Evolutionary conservation across 1,284 basidiomycete species (phyloP), one percentile per base, ranked within the genome.

Genomic region (Ustilago xerochloae): DNA sequence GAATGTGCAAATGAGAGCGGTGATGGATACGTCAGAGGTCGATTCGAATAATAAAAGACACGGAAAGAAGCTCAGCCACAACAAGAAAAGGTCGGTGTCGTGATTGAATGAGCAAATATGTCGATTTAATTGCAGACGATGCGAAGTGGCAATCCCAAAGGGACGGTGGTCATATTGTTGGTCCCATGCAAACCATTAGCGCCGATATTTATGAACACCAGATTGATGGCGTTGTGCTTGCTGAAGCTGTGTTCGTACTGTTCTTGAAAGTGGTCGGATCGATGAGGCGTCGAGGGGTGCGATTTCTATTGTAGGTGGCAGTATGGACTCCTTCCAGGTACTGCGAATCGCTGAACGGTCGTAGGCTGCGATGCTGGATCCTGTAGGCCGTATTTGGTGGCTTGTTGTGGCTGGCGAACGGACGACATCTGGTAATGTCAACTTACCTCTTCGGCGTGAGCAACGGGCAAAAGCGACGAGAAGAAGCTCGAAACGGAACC

Each of bases 361-460:
- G n/a, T n/a, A n/a, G n/a, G 38, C 38, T 18, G 38, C 38, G n/a
- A n/a, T 20, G 9, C 18, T n/a, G 18, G 12, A 41, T 7, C 18
- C 9, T 6, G 16, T 22, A 22, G 41, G 22, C 20, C 3, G 38
- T 22, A 22, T 26, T 26, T 18, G 33, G 26, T 41, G 35, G 6
- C 33, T 13, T 20, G 22, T 30, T 36, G 47, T 49, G 32, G 41
- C 52, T 33, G 32, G 43, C 18, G 22, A 12, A 50, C 43, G 53
- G 35, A 35, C 28, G 29, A 36, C 7, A 20, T 20, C 3, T 18
- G 15, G 18, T 6, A 28, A 32, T 36, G 53, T 39, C 68, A 62
- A 69, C 75, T 75, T 65, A 74, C 70, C 67, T 75, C 67, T 54
- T 80, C 78, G 71, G 68, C 72, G 69, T 77, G 68, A 45, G 52